These are phyloP conservation scores for Rosa rugosa DNA, from an alignment of 306 rosid species.

Conservation along the genomic window DNA sequence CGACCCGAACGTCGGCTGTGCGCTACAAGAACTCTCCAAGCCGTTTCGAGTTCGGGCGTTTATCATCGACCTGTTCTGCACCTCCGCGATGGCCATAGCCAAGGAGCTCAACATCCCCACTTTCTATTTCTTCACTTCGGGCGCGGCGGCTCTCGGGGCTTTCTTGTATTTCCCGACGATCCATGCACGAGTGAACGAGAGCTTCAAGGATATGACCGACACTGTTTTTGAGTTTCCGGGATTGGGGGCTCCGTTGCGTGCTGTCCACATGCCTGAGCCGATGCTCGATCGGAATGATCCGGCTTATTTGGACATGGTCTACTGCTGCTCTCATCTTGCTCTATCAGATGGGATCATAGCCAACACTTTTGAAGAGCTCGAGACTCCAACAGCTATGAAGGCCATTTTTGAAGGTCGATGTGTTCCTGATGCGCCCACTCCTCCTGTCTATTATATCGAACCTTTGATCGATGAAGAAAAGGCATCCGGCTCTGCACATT, in stretches of 20 bases:
- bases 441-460: conserved; percentile 29
- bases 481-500: background rate
- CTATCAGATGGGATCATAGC: conserved; percentile 19
- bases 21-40: conserved; percentile 25
- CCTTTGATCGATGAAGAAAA: conserved; percentile 20
- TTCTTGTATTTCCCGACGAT: conserved; percentile 20
- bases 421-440: conserved; percentile 20
- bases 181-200: background rate
- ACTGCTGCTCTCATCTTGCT: background rate
- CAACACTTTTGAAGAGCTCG: conserved; percentile 34
- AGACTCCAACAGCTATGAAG: conserved; percentile 11
- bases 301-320: background rate
- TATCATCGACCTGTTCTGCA: conserved; percentile 31
- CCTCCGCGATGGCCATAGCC: conserved; percentile 6
- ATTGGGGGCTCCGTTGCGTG: background rate
- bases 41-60: conserved; percentile 17
- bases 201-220: conserved; percentile 18
- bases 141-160: conserved; percentile 20
- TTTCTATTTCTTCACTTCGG: conserved; percentile 27
- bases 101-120: conserved; percentile 26
- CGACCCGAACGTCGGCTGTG: background rate
- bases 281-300: conserved; percentile 16
- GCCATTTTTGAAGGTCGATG: conserved; percentile 16
- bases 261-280: background rate
- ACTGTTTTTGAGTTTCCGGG: conserved; percentile 14